These are phyloP conservation scores for Diatrype stigma DNA, from an alignment of 2,329 filamentous ascomycete species.

Conservation along the genomic window DNA sequence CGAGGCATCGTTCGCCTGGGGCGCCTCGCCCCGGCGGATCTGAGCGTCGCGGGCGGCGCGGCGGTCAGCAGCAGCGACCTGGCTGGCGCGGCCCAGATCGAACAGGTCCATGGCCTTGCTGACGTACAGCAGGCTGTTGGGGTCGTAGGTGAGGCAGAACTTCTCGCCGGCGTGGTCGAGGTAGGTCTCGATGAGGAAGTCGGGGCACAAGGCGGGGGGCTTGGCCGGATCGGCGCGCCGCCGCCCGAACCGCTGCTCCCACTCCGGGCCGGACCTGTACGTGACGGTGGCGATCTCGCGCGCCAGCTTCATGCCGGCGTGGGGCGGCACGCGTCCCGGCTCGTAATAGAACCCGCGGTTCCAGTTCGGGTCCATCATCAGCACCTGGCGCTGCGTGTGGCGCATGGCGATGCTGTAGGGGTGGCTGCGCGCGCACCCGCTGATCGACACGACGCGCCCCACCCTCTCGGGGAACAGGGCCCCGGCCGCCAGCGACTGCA, in stretches of 20 bases:
- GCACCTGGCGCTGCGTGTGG: conserved; percentile 92
- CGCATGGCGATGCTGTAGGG: conserved; percentile 99
- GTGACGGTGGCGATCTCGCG: conserved; percentile 97
- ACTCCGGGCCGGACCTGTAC: conserved; percentile 93
- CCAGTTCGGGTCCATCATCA: conserved; percentile 99
- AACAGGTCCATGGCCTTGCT: conserved; percentile 99
- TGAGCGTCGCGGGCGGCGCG: conserved; percentile 57
- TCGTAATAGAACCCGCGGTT: conserved; percentile 92
- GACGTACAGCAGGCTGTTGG: conserved; percentile 92
- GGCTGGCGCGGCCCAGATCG: conserved; percentile 73
- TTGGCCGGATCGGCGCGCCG: conserved; percentile 80
- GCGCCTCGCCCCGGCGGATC: conserved; percentile 44
- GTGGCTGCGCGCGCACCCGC: conserved; percentile 88
- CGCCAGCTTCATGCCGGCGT: conserved; percentile 96
- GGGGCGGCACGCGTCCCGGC: conserved; percentile 73
- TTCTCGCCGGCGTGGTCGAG: conserved; percentile 98
- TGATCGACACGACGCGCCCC: conserved; percentile 79
- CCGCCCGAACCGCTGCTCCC: conserved; percentile 91
- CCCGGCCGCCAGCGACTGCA: conserved; percentile 90
- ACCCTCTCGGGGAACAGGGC: conserved; percentile 80
- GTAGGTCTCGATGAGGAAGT: conserved; percentile 97
- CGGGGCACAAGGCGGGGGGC: conserved; percentile 89
- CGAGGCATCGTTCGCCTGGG: conserved; percentile 36
- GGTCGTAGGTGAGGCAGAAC: conserved; percentile 93
- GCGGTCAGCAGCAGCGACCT: conserved; percentile 57